Conservation (phyloP, 139 green algal species). For the Bryopsis sp. region DNA sequence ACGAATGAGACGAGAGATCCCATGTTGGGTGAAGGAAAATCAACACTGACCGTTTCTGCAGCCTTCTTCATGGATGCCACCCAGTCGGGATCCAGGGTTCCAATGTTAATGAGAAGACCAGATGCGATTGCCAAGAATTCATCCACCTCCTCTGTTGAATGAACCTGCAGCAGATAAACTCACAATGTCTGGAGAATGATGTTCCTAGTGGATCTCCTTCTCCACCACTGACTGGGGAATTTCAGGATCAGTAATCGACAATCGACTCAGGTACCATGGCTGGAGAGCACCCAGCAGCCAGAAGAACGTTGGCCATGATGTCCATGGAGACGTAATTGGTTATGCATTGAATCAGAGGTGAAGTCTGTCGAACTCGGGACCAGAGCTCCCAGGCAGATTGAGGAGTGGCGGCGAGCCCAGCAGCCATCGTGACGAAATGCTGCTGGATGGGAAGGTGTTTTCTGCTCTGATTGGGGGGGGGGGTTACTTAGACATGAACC, state of each 20-base stretch:
- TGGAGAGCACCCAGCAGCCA: slow-evolving; percentile 61
- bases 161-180: slow-evolving; percentile 31
- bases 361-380: background rate
- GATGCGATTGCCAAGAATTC: slow-evolving; percentile 49
- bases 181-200: background rate
- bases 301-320: slow-evolving; percentile 72
- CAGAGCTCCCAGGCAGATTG: background rate
- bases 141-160: slow-evolving; percentile 55
- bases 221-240: no score
- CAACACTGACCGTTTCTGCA: slow-evolving; percentile 29
- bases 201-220: no score
- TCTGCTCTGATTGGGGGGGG: no score
- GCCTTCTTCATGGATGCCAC: slow-evolving; percentile 52
- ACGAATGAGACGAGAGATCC: background rate
- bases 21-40: background rate
- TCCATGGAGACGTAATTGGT: slow-evolving; percentile 79
- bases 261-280: slow-evolving; percentile 76
- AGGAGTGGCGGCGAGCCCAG: no score
- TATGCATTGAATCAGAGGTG: slow-evolving; percentile 40
- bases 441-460: no score
- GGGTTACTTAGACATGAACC: no score
- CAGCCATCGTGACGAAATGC: no score
- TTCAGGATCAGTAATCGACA: background rate
- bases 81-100: slow-evolving; percentile 53
- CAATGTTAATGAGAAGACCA: slow-evolving; percentile 71